Base-by-base conservation (phyloP, 2,329 filamentous ascomycete species). In the Trichophyton equinum region DNA sequence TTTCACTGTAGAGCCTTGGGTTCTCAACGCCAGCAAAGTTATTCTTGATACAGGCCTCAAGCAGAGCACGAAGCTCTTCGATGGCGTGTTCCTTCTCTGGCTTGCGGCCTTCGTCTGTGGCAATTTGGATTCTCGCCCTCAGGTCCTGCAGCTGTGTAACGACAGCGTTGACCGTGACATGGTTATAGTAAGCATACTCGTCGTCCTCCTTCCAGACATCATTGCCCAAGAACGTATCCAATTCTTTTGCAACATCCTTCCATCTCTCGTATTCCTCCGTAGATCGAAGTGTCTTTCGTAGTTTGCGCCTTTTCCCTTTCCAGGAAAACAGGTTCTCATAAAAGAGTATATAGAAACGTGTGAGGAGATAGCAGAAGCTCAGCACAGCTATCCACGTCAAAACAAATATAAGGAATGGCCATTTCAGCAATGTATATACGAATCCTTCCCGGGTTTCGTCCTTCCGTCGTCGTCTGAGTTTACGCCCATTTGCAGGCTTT, bases 11-110 rank as follows among this genome's bases (percentile, higher is more conserved):
- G n/a, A 99, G 76, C 60, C 90, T 83, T 8, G 92, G 85, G 68
- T 96, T 97, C 73, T 99, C 94, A 13, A 96, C 86, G 0, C 94
- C 94, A 18, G 89, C 90, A 74, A 97, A 99, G 71, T 99, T 97
- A 74, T 91, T 95, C 81, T 96, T 99, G 67, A 96, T 87, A 71
- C 91, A 97, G 13, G 89, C 89, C 76, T 96, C 90, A 20, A 95
- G 78, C 62, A 97, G 75, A 0, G 81, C 81, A 64, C 85, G 86
- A 60, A 99, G 79, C 60, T 94, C 89, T 64, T 92, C 87, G 0
- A 85, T 80, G 62, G 81, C 77, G 57, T 75, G 71, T 20, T 65
- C 61, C 27, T 64, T 65, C 7, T 67, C 57, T 62, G 59, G 58
- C 4, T 65, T 67, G 33, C 67, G 63, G 20, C 64, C 62, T 2